phyloP scores from a whole-genome alignment of 495 filamentous ascomycete species.

The Hamigera avellanea region DNA sequence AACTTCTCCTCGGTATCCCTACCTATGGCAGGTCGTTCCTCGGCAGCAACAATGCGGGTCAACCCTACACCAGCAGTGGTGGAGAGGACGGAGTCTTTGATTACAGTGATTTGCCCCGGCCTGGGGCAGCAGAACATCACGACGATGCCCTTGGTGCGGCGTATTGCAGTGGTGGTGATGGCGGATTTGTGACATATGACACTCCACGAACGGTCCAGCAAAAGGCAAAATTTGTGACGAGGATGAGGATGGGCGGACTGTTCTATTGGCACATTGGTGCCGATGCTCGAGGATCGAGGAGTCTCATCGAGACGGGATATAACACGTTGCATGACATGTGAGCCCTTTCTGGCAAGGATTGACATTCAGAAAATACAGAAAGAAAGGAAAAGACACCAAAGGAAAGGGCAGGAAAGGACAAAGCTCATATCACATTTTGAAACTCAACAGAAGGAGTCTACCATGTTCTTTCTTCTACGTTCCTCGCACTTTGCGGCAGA shows the following conservation, averaged over 20 bases:
- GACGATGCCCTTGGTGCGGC: slow-evolving; percentile 61
- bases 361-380: background rate
- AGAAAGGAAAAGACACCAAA: slow-evolving; percentile 4
- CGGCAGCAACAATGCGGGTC: slow-evolving; percentile 49
- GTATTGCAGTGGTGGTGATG: slow-evolving; percentile 69
- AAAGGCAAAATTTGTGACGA: slow-evolving; percentile 72
- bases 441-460: too few species aligned
- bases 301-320: slow-evolving; percentile 66
- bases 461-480: too few species aligned
- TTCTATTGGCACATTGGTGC: slow-evolving; percentile 91
- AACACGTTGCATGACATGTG: slow-evolving; percentile 52
- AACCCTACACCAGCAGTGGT: slow-evolving; percentile 49
- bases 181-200: slow-evolving; percentile 81
- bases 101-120: slow-evolving; percentile 64
- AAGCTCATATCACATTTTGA: too few species aligned
- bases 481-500: too few species aligned
- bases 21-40: slow-evolving; percentile 75
- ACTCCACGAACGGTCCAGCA: slow-evolving; percentile 72
- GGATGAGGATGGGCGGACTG: slow-evolving; percentile 65
- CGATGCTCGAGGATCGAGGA: slow-evolving; percentile 56
- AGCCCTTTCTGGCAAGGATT: background rate
- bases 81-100: slow-evolving; percentile 79
- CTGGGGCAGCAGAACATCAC: slow-evolving; percentile 55
- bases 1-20: slow-evolving; percentile 72
- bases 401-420: too few species aligned